Evolutionary conservation across 495 filamentous ascomycete species (phyloP).

Genomic region (Tuber calosporum): DNA sequence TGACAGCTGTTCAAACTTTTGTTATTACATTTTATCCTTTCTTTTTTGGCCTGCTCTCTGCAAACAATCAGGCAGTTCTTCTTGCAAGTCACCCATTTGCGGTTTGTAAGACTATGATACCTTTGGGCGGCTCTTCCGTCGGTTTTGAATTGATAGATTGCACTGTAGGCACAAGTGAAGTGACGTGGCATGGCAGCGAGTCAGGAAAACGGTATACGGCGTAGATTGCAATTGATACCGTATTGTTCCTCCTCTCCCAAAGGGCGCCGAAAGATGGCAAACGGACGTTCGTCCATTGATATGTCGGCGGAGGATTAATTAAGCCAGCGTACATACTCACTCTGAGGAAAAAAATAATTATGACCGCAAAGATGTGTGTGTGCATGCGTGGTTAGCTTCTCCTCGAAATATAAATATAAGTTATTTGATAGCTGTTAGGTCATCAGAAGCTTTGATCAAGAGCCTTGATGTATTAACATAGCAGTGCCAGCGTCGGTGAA

Average conservation of each 20-base stretch:
- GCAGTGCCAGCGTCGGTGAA: neutral
- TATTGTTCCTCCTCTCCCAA: slow-evolving; percentile 6
- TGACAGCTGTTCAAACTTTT: slow-evolving; percentile 1
- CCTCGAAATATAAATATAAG: slow-evolving; percentile 7
- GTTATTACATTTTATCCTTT: slow-evolving; percentile 6
- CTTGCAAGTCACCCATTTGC: slow-evolving; percentile 2
- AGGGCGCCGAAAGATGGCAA: neutral
- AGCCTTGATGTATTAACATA: slow-evolving; percentile 5
- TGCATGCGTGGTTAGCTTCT: slow-evolving; percentile 6
- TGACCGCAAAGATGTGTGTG: neutral
- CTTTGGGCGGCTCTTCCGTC: slow-evolving; percentile 2
- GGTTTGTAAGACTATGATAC: slow-evolving; percentile 1
- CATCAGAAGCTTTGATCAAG: slow-evolving; percentile 5
- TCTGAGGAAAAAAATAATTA: slow-evolving; percentile 6
- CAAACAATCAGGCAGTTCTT: neutral
- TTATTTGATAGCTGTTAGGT: slow-evolving; percentile 5
- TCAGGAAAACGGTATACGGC: slow-evolving; percentile 2
- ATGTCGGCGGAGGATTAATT: slow-evolving; percentile 3
- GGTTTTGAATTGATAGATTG: slow-evolving; percentile 7
- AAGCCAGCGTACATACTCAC: neutral
- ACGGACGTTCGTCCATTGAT: slow-evolving; percentile 5
- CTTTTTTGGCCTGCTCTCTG: slow-evolving; percentile 1
- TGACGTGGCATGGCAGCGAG: slow-evolving; percentile 6
- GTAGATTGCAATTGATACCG: slow-evolving; percentile 6
- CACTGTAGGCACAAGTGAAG: slow-evolving; percentile 4